Conservation (phyloP, 176 grass and related monocot genomes). For the Canna indica region DNA sequence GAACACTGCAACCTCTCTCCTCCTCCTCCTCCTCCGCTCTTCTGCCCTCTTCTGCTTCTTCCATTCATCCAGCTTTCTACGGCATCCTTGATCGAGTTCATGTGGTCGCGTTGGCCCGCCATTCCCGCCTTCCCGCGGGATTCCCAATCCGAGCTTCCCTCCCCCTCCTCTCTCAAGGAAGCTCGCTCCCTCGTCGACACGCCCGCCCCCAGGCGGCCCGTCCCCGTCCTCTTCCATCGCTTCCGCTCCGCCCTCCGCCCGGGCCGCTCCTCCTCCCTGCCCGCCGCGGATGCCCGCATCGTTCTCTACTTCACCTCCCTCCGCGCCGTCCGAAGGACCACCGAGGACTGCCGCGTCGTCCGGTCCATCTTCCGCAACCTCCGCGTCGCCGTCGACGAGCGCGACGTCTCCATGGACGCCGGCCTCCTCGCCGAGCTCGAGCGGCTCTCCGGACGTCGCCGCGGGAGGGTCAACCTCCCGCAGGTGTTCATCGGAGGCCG, state of each 20-base stretch:
- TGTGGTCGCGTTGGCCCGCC: conserved; percentile 25
- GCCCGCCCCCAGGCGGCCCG: too few relatives aligned
- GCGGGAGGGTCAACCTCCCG: conserved; percentile 25
- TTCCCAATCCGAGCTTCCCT: not conserved
- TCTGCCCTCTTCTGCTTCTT: too few relatives aligned
- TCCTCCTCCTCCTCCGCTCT: not conserved
- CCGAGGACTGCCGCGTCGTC: conserved; percentile 56
- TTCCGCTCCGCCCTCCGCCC: conserved; percentile 18
- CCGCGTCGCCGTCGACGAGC: conserved; percentile 75
- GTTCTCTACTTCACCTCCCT: conserved; percentile 93
- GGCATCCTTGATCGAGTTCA: not conserved
- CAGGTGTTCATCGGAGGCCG: conserved; percentile 32
- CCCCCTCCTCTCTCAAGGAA: too few relatives aligned
- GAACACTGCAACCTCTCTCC: not conserved
- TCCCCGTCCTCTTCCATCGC: conserved; percentile 24
- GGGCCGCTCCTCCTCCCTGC: conserved; percentile 22
- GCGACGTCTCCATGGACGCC: conserved; percentile 80
- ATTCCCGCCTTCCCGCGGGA: not conserved
- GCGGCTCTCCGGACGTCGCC: conserved; percentile 31
- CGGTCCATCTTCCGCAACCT: conserved; percentile 53
- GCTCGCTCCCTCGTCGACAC: too few relatives aligned
- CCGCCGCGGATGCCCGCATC: conserved; percentile 15
- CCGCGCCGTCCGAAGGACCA: conserved; percentile 57
- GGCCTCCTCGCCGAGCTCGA: conserved; percentile 59
- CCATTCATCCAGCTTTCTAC: too few relatives aligned